Evolutionary conservation across 148 eudicot genomes (phyloP).

Genomic region (Bassia scoparia): DNA sequence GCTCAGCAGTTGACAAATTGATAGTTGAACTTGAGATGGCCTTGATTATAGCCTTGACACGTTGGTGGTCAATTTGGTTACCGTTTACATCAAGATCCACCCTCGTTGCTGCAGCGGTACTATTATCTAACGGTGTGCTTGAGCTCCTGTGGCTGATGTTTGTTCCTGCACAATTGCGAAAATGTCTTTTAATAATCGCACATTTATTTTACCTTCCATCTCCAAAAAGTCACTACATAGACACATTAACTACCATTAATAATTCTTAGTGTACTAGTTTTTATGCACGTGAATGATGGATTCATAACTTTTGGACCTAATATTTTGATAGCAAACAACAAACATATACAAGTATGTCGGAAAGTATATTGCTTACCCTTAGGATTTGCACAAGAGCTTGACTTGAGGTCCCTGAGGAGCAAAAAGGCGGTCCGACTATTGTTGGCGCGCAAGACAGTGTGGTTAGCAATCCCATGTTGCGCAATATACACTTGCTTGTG

Average conservation of each 20-base stretch:
- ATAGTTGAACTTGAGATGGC: slow-evolving; percentile 45
- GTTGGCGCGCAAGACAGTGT: slow-evolving; percentile 39
- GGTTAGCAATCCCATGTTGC: slow-evolving; percentile 54
- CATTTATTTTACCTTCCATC: not conserved
- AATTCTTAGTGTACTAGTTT: too few species aligned
- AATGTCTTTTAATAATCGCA: not conserved
- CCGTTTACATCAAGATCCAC: slow-evolving; percentile 46
- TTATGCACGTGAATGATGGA: too few species aligned
- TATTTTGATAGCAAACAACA: not conserved
- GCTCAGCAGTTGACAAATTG: slow-evolving; percentile 38
- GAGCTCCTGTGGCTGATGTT: slow-evolving; percentile 42
- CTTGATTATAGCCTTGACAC: slow-evolving; percentile 34
- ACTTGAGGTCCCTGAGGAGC: slow-evolving; percentile 50
- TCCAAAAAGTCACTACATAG: not conserved
- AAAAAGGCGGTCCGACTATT: slow-evolving; percentile 72
- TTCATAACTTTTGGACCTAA: not conserved
- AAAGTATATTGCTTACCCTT: slow-evolving; percentile 24
- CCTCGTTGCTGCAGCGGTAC: slow-evolving; percentile 49
- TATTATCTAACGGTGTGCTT: slow-evolving; percentile 43
- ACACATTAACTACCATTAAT: too few species aligned
- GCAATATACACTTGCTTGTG: slow-evolving; percentile 48
- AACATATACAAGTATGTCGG: not conserved
- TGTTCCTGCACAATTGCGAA: slow-evolving; percentile 31
- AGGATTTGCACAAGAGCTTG: slow-evolving; percentile 49
- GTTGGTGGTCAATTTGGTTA: slow-evolving; percentile 37